Evolutionary conservation across 495 filamentous ascomycete genomes (phyloP), one percentile per base, ranked within the genome.

Genomic region (Aspergillus cristatus): DNA sequence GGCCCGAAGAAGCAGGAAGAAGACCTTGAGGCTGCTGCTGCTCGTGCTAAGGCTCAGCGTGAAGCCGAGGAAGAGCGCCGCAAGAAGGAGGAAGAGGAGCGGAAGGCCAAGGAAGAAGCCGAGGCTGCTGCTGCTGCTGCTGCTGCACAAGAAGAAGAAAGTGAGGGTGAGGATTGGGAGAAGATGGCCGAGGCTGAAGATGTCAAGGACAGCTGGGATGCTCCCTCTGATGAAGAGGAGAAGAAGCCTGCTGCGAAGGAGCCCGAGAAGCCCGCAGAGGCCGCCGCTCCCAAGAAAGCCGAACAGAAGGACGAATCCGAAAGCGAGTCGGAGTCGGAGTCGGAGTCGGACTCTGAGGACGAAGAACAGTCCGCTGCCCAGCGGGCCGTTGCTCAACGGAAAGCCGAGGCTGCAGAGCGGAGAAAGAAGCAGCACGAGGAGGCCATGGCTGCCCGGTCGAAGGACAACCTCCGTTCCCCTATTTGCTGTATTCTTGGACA

Each of bases 401-500:
- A 95, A 63, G 84, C 82, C 41, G 88, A 94, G 54, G 87, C 85
- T 35, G 86, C 85, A n/a, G 86, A 89, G 42, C 76, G 89, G 41
- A 76, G 90, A 42, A 81, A 86, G 62, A 84, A 84, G 63, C 77
- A 85, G 38, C 86, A 94, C 55, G 84, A 94, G 57, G 90, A 88
- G 37, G 91, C 91, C 16, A 54, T 96, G 55, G 88, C 87, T 26
- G 91, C 90, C 40, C 75, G 89, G 37, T 96, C 89, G 0, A 86
- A 84, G 65, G 86, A 97, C 53, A 78, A 99, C 59, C 81, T 99
- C 18, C 84, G 93, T 24, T 96, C 90, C 35, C 91, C 91, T 25
- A 99, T 99, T 60, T 99, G 93, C 69, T 96, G 90, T 81, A 97
- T 99, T 74, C 76, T 99, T 34, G 93, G 93, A 43, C 93, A 99